These are phyloP conservation scores for Ambrosiella beaveri DNA, from an alignment of 2,329 filamentous ascomycete species.

Conservation along the genomic window DNA sequence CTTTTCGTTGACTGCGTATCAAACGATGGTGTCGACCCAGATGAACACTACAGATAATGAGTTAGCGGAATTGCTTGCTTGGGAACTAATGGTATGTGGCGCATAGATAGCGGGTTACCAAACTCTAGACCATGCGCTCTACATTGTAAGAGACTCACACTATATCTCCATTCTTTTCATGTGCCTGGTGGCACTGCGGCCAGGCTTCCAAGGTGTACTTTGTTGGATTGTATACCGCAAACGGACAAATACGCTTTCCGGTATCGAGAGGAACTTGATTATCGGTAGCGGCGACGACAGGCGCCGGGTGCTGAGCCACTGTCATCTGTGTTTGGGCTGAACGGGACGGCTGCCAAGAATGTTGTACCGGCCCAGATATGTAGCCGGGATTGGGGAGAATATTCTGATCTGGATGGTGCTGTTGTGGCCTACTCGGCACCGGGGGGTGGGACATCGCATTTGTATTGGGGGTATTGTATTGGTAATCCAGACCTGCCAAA, in stretches of 20 bases:
- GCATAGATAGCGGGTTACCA: neutral
- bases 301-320: too few relatives aligned
- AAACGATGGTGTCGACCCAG: slow-evolving; percentile 12
- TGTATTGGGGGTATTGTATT: neutral
- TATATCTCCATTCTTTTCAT: slow-evolving; percentile 13
- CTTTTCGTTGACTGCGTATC: slow-evolving; percentile 10
- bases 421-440: too few relatives aligned
- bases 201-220: slow-evolving; percentile 9
- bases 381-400: too few relatives aligned
- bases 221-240: slow-evolving; percentile 8
- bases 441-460: too few relatives aligned
- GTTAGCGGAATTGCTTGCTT: neutral
- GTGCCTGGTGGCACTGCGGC: slow-evolving; percentile 10
- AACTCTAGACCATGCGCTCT: neutral
- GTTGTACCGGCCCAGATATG: too few relatives aligned
- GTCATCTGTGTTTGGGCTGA: neutral
- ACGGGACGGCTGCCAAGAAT: neutral
- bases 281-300: neutral
- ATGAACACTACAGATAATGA: slow-evolving; percentile 3
- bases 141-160: slow-evolving; percentile 8
- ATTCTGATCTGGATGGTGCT: too few relatives aligned
- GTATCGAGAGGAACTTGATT: neutral
- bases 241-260: slow-evolving; percentile 10
- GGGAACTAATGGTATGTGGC: neutral
- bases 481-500: neutral